Evolutionary conservation across 2,329 filamentous ascomycete species (phyloP).

Genomic region (Incumbomyces delicatus): DNA sequence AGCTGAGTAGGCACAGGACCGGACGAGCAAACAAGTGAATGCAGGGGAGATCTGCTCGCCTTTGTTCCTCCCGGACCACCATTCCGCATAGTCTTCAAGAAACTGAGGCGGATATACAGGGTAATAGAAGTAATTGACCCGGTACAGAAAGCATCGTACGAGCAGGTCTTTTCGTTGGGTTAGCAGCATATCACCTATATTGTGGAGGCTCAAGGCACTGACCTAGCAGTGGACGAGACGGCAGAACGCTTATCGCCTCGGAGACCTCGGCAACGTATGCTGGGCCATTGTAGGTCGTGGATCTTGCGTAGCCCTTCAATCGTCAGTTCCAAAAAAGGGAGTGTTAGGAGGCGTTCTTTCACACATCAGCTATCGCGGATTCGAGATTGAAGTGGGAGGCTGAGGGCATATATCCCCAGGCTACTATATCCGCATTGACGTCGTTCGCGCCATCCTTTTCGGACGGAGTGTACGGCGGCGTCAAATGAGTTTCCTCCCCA

Average conservation of each 20-base stretch:
- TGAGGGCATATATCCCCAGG: too few species aligned
- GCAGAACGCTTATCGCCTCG: background rate
- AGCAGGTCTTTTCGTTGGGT: slow-evolving; percentile 31
- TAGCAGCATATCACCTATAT: background rate
- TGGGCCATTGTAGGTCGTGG: background rate
- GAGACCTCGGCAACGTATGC: background rate
- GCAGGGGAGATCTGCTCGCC: slow-evolving; percentile 30
- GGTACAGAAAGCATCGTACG: slow-evolving; percentile 37
- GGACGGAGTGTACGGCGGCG: background rate
- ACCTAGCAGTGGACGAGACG: background rate
- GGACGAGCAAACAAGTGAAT: slow-evolving; percentile 39
- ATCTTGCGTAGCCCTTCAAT: background rate
- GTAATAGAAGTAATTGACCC: slow-evolving; percentile 39
- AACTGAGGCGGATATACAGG: slow-evolving; percentile 38
- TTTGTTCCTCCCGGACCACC: slow-evolving; percentile 34
- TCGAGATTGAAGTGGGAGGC: too few species aligned
- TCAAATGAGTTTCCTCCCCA: background rate
- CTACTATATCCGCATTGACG: background rate
- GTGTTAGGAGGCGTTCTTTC: too few species aligned
- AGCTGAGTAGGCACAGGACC: slow-evolving; percentile 38
- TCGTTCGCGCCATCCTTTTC: background rate
- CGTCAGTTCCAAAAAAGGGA: background rate
- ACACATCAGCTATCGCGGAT: too few species aligned
- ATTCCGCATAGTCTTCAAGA: slow-evolving; percentile 35
- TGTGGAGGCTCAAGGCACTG: background rate